phyloP scores from a whole-genome alignment of 148 eudicot species.

The Rhododendron griersonianum region DNA sequence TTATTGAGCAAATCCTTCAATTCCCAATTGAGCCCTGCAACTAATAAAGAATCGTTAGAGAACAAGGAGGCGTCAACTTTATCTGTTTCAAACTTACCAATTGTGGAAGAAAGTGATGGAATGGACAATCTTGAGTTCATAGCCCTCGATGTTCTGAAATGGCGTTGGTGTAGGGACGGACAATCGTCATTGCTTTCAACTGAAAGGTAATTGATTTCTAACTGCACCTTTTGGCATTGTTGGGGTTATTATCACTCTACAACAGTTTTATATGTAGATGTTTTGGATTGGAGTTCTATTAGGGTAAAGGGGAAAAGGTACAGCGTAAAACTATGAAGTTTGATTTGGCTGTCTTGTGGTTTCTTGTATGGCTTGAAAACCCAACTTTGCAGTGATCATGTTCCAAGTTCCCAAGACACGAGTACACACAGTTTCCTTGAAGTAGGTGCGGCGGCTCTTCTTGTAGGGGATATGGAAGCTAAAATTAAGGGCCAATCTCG shows the following conservation, averaged over 20 bases:
- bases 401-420: conserved; percentile 50
- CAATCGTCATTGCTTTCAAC: conserved; percentile 49
- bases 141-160: conserved; percentile 77
- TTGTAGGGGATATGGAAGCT: conserved; percentile 82
- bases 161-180: conserved; percentile 85
- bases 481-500: conserved; percentile 72
- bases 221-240: background rate
- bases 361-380: conserved; percentile 12
- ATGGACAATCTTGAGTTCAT: conserved; percentile 61
- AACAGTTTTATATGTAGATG: background rate
- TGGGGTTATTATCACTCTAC: background rate
- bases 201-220: conserved; percentile 53
- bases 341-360: background rate
- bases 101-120: conserved; percentile 58
- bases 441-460: conserved; percentile 96
- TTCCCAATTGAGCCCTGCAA: conserved; percentile 74
- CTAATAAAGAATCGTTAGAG: conserved; percentile 58
- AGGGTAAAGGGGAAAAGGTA: background rate
- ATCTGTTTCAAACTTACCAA: conserved; percentile 61
- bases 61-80: conserved; percentile 54
- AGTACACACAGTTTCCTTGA: conserved; percentile 72
- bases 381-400: conserved; percentile 52
- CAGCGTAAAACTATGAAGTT: background rate
- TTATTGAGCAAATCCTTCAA: conserved; percentile 87
- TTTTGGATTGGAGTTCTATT: background rate